Evolutionary conservation across 2,329 filamentous ascomycete species (phyloP), one percentile per base, ranked within the genome.

Genomic region (Capronia epimyces): DNA sequence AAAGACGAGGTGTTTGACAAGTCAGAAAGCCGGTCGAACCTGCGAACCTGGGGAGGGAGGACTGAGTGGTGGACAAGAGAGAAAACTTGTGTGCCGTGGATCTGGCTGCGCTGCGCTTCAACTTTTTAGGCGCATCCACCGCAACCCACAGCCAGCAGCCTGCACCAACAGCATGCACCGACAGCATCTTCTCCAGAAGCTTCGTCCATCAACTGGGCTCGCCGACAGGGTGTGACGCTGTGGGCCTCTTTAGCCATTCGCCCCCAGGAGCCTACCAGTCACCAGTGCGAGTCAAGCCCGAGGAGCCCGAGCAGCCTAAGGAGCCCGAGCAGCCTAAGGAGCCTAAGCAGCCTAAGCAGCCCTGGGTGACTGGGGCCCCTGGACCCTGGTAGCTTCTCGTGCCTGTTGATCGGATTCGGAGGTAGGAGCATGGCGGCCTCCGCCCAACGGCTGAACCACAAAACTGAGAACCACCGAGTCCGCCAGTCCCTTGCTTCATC

Each of bases 51-150:
- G 34, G 34, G 34, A 37, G 34, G 13, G 4, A 37, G 34, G 3
- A 37, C 4, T 37, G 6, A 37, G 34, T 18, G 49, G 29, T 46
- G 46, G 46, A 27, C 37, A 43, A 37, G 18, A 45, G 7, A 37
- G 29, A 53, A 53, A 53, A 53, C 32, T 49, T 53, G 50, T 49
- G 50, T 46, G 50, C 45, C 50, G 25, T 47, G 49, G 43, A 46
- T 25, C 43, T 46, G 49, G 48, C 29, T 8, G 36, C 20, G 36
- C 36, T 20, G 32, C n/a, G 32, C 5, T 36, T 5, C 4, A 27
- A 5, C 25, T 27, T 27, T 27, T 10, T 10, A 27, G 25, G 25
- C 25, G 40, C 40, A 24, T 25, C 39, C 39, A 22, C 18, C 16
- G 5, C 37, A 18, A 16, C 18, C 21, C n/a, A 7, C 37, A 21